Conservation (phyloP, 2,329 filamentous ascomycete species). For the Neonectria hederae region DNA sequence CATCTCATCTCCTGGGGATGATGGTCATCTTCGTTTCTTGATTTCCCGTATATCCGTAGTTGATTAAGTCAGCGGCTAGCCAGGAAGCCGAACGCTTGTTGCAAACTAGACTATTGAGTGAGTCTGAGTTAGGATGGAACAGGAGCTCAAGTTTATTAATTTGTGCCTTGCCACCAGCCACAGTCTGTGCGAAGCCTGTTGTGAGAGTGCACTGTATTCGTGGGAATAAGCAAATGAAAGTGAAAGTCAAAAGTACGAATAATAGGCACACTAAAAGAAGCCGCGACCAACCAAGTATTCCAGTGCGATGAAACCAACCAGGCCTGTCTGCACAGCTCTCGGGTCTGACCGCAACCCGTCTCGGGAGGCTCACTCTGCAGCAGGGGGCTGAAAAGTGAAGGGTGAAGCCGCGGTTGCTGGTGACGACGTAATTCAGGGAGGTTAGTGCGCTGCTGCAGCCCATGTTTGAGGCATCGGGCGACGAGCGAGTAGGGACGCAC, state of each 20-base stretch:
- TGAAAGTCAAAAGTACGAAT: background rate
- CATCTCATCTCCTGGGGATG: background rate
- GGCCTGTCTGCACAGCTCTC: background rate
- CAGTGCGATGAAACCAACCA: constrained; percentile 6
- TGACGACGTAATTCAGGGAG: background rate
- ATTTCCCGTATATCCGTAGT: background rate
- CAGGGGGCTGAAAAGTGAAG: background rate
- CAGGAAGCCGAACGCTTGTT: too few species aligned
- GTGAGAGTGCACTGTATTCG: too few species aligned
- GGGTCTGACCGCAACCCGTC: constrained; percentile 3
- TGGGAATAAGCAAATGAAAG: background rate
- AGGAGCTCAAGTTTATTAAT: background rate
- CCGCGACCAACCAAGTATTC: background rate
- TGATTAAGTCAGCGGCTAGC: background rate
- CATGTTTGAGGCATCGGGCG: constrained; percentile 9
- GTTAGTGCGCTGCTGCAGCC: constrained; percentile 4
- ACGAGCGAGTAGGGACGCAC: background rate
- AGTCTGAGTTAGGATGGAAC: too few species aligned
- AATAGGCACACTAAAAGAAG: too few species aligned
- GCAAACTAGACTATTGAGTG: background rate
- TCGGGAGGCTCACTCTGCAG: constrained; percentile 12
- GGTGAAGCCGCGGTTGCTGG: background rate
- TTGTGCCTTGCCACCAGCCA: background rate
- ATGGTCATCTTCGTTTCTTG: background rate
- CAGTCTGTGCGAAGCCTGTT: background rate